phyloP scores from a whole-genome alignment of 2,329 filamentous ascomycete genomes.

The Trichoderma breve region DNA sequence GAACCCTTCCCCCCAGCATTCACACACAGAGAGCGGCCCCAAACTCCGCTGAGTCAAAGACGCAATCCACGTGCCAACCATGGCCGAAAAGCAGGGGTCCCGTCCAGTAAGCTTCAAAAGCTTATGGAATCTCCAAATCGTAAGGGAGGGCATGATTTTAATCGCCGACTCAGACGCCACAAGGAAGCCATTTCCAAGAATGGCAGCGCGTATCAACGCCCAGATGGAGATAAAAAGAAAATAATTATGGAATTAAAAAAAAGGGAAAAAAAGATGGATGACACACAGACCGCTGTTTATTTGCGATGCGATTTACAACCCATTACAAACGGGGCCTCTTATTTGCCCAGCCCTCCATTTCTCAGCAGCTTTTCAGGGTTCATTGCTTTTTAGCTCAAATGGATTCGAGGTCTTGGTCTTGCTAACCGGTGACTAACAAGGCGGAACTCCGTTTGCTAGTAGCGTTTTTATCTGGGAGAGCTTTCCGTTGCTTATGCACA shows the following conservation, averaged over 20 bases:
- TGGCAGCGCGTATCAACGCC: background rate
- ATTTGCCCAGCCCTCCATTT: background rate
- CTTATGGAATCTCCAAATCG: background rate
- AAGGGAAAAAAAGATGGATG: background rate
- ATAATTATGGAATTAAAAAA: background rate
- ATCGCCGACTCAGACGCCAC: slow-evolving; percentile 14
- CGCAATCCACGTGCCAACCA: slow-evolving; percentile 10
- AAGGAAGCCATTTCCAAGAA: background rate
- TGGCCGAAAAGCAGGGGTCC: background rate
- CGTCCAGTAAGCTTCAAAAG: slow-evolving; percentile 11
- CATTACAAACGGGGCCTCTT: background rate
- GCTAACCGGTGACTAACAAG: background rate
- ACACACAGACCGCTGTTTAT: background rate
- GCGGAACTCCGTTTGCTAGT: background rate
- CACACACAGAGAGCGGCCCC: background rate
- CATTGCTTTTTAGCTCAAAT: background rate
- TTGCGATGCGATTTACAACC: background rate
- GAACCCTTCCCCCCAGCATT: background rate
- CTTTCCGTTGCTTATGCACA: background rate
- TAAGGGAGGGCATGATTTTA: background rate
- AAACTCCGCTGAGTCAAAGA: slow-evolving; percentile 4
- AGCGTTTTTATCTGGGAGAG: background rate
- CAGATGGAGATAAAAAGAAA: background rate
- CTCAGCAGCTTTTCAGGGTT: background rate
- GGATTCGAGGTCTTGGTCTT: background rate